phyloP scores from a whole-genome alignment of 1,139 yeast genomes.

The Ogataea hybrid region DNA sequence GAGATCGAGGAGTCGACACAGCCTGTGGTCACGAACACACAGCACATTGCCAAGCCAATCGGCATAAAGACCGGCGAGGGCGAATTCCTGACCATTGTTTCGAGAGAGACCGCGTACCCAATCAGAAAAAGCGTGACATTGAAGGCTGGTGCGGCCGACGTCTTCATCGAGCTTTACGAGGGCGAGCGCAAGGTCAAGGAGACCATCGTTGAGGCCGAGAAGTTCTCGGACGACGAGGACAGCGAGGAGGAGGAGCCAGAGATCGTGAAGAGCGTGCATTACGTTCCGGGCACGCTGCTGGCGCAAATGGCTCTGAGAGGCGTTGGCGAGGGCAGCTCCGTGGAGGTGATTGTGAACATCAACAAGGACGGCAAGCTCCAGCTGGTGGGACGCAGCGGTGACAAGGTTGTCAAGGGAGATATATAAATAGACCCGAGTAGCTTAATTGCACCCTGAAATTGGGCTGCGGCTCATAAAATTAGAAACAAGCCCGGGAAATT shows the following conservation, averaged over 20 bases:
- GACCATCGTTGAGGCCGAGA: slow-evolving; percentile 65
- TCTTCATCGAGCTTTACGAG: slow-evolving; percentile 73
- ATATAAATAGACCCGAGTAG: slow-evolving; percentile 23
- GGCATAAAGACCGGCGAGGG: slow-evolving; percentile 80
- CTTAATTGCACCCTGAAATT: not conserved
- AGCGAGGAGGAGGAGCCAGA: slow-evolving; percentile 55
- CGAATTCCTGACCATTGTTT: slow-evolving; percentile 69
- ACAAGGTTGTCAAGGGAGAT: slow-evolving; percentile 51
- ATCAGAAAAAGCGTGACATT: slow-evolving; percentile 74
- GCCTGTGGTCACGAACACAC: slow-evolving; percentile 86
- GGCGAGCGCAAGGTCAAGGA: slow-evolving; percentile 81
- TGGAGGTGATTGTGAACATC: slow-evolving; percentile 82
- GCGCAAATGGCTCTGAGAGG: slow-evolving; percentile 79
- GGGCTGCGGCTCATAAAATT: slow-evolving; percentile 2
- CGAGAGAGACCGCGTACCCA: slow-evolving; percentile 89
- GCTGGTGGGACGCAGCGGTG: slow-evolving; percentile 79
- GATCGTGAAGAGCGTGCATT: slow-evolving; percentile 52
- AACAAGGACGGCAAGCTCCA: slow-evolving; percentile 82
- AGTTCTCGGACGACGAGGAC: slow-evolving; percentile 40
- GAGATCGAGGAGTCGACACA: slow-evolving; percentile 83
- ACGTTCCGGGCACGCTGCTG: slow-evolving; percentile 70
- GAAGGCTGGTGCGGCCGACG: slow-evolving; percentile 63
- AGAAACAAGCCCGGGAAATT: too few relatives aligned
- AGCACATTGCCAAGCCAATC: slow-evolving; percentile 79
- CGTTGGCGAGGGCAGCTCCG: slow-evolving; percentile 61